Evolutionary conservation across 2,329 filamentous ascomycete genomes (phyloP), one percentile per base, ranked within the genome.

Genomic region (Thelonectria rubi): DNA sequence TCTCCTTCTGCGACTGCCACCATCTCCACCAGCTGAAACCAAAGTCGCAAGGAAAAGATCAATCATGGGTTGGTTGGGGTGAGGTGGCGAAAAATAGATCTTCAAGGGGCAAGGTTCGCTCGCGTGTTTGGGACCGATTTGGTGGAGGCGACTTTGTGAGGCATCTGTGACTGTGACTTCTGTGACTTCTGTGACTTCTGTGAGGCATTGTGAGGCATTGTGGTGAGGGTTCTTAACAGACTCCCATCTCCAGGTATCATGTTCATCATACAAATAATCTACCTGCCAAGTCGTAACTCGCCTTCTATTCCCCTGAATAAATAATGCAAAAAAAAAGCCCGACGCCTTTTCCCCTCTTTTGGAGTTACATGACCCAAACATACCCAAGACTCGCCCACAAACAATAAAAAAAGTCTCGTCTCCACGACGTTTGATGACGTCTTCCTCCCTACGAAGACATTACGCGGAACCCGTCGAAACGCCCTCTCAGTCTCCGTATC

Each of bases 401-500:
- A 45, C 18, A 30, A 10, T 10, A 45, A 60, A 30, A 30, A 40
- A 53, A 43, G 21, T 34, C 21, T 32, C 26, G 21, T 18, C 14
- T 7, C 26, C 20, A 37, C 40, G 51, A 51, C 46, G 58, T 60
- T 34, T 51, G 32, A 52, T 55, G 55, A 52, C 52, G 52, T 60
- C 43, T 55, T 37, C 40, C 52, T 40, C 6, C 26, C 51, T 48
- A 34, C 48, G 34, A 32, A 56, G 21, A 20, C 32, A 24, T 45
- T 32, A 43, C n/a, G 15, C 21, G 14, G 20, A 45, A 21, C 34
- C 9, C 34, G 15, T 37, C 14, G 34, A 37, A 37, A 14, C 34
- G 8, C 34, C 45, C 51, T 39, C 26, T 40, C 46, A 54, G 26
- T 73, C 73, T 14, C 70, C 72, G 32, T 75, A 74, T 48, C 73